These are phyloP conservation scores for Solanum chacoense DNA, from an alignment of 305 asterid species.

Conservation along the genomic window DNA sequence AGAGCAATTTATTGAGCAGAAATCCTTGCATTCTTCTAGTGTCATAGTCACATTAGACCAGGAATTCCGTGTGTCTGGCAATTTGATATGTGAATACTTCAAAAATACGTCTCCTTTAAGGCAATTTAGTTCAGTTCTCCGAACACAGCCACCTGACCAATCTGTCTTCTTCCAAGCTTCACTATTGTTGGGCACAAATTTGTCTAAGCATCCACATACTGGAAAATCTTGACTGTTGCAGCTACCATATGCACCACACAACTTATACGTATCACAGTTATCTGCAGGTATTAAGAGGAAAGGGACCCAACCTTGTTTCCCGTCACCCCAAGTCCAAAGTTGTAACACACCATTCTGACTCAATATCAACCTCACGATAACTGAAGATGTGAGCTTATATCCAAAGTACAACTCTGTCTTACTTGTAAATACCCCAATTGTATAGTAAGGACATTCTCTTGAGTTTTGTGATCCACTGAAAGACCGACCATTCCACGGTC, in stretches of 20 bases:
- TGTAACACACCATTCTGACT: not conserved
- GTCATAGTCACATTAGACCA: not conserved
- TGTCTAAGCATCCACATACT: slow-evolving; percentile 12
- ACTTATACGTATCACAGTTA: slow-evolving; percentile 16
- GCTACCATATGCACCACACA: slow-evolving; percentile 11
- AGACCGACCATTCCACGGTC: not conserved
- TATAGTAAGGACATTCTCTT: not conserved
- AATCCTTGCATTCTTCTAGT: slow-evolving; percentile 5
- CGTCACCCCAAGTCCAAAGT: slow-evolving; percentile 12
- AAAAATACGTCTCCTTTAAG: slow-evolving; percentile 3
- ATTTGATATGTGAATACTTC: not conserved
- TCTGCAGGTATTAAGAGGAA: slow-evolving; percentile 1
- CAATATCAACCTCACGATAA: not conserved
- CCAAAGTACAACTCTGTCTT: not conserved
- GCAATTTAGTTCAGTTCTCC: slow-evolving; percentile 2
- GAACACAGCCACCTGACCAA: slow-evolving; percentile 14
- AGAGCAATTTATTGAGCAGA: slow-evolving; percentile 12
- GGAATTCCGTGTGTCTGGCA: slow-evolving; percentile 7
- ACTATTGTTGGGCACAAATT: slow-evolving; percentile 7
- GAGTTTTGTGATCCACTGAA: not conserved
- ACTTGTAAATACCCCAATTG: not conserved
- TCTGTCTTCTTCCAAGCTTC: slow-evolving; percentile 3
- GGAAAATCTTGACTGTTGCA: not conserved
- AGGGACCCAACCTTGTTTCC: not conserved
- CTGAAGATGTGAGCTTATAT: not conserved